These are phyloP conservation scores for Ascochyta viciae-villosae DNA, from an alignment of 2,329 filamentous ascomycete species.

Conservation along the genomic window DNA sequence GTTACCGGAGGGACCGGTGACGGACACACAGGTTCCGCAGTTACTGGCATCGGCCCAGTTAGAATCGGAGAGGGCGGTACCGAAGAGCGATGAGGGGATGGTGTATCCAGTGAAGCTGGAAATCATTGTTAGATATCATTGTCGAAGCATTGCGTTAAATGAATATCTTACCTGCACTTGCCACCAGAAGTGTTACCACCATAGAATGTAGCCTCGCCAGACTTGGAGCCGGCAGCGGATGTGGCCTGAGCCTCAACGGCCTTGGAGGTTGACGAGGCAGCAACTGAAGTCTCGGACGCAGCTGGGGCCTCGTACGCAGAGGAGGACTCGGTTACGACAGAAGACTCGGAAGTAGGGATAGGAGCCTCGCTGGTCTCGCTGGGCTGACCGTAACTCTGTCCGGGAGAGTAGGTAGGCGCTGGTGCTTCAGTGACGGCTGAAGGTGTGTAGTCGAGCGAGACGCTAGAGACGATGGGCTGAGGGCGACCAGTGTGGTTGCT, in stretches of 20 bases:
- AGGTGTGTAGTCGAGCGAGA: slow-evolving; percentile 13
- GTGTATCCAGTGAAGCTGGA: slow-evolving; percentile 66
- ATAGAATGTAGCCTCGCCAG: slow-evolving; percentile 48
- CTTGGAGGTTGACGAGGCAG: background rate
- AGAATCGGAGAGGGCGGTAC: slow-evolving; percentile 66
- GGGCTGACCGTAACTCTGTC: slow-evolving; percentile 5
- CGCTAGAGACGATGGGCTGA: background rate
- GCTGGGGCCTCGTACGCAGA: slow-evolving; percentile 2
- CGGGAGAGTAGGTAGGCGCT: slow-evolving; percentile 3
- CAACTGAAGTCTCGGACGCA: background rate
- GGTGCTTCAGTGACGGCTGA: slow-evolving; percentile 14
- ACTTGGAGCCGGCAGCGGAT: slow-evolving; percentile 20
- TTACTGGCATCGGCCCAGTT: slow-evolving; percentile 64
- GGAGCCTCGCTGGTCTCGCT: slow-evolving; percentile 15
- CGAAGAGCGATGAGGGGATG: slow-evolving; percentile 64
- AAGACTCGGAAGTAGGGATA: slow-evolving; percentile 16
- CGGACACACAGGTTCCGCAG: slow-evolving; percentile 68
- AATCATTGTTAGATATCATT: background rate
- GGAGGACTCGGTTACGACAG: slow-evolving; percentile 3
- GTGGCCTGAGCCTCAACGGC: slow-evolving; percentile 1
- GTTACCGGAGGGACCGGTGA: slow-evolving; percentile 65
- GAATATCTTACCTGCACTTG: slow-evolving; percentile 53
- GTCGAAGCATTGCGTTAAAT: background rate
- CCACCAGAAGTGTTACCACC: slow-evolving; percentile 60
- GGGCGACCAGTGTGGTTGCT: slow-evolving; percentile 9